phyloP scores from a whole-genome alignment of 805 yeast genomes.

The Starmerella powellii region DNA sequence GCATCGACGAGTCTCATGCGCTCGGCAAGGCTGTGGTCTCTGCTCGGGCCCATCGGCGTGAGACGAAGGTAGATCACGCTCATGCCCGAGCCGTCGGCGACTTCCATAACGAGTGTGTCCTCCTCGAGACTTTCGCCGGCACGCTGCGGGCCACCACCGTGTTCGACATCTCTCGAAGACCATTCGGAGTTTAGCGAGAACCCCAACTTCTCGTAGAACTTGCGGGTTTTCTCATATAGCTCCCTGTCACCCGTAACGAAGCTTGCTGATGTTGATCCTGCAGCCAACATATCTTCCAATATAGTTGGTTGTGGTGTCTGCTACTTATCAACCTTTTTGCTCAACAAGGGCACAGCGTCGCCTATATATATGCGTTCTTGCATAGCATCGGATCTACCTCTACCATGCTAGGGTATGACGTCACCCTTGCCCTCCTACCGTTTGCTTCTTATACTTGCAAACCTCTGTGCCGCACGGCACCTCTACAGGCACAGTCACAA shows the following conservation, averaged over 20 bases:
- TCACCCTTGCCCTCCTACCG: conserved; percentile 2
- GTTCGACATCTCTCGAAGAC: conserved; percentile 22
- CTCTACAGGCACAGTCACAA: too few relatives aligned
- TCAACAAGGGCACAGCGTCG: too few relatives aligned
- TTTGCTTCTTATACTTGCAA: not conserved
- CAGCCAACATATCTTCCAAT: conserved; percentile 7
- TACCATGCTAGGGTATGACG: not conserved
- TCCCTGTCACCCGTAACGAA: conserved; percentile 39
- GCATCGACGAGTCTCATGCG: conserved; percentile 20
- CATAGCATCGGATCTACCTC: too few relatives aligned
- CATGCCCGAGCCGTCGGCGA: conserved; percentile 20
- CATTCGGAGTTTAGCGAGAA: conserved; percentile 31
- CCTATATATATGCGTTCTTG: not conserved
- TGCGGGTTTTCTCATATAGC: conserved; percentile 37
- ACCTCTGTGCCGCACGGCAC: conserved; percentile 1
- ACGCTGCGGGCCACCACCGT: conserved; percentile 18
- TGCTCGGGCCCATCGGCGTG: conserved; percentile 22
- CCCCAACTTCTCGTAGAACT: conserved; percentile 46
- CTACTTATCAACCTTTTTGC: too few relatives aligned
- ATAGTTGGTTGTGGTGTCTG: too few relatives aligned
- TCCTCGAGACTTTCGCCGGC: conserved; percentile 25
- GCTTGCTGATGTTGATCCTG: conserved; percentile 59
- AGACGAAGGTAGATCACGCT: conserved; percentile 27
- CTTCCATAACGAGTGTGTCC: conserved; percentile 24
- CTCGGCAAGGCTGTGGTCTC: conserved; percentile 20